Evolutionary conservation across 768 basidiomycete genomes (phyloP).

Genomic region (Tulasnella sp.): DNA sequence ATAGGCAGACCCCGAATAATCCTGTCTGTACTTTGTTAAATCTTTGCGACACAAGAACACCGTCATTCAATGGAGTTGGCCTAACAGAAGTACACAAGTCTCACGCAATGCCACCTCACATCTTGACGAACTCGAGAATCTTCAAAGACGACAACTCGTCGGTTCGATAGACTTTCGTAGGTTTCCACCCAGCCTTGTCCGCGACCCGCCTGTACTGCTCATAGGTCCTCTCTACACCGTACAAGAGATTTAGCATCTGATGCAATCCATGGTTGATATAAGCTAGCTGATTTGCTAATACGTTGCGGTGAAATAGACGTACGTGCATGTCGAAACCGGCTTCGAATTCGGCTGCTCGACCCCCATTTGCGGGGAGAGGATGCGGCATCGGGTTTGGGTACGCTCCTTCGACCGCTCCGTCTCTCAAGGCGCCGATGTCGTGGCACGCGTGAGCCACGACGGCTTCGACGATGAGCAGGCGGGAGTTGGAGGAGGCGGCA

Average conservation of each 20-base stretch:
- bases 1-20: too few species aligned
- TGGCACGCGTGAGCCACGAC: not conserved
- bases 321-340: not conserved
- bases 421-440: not conserved
- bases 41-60: too few species aligned
- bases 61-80: too few species aligned
- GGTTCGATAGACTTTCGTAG: not conserved
- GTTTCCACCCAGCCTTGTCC: not conserved
- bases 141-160: not conserved
- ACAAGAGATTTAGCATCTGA: not conserved
- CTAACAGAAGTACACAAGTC: too few species aligned
- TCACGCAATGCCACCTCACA: too few species aligned
- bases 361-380: not conserved
- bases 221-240: not conserved
- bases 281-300: too few species aligned
- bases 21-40: too few species aligned
- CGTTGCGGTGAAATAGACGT: too few species aligned
- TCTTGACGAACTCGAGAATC: not conserved
- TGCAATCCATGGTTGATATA: not conserved
- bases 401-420: not conserved
- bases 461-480: not conserved
- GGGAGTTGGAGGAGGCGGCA: not conserved
- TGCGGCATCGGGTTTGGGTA: not conserved
- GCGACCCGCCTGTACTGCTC: not conserved
- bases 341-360: slow-evolving; percentile 1